These are phyloP conservation scores for Aegilops tauschii DNA, from an alignment of 176 grass and related monocot genomes.

Conservation along the genomic window DNA sequence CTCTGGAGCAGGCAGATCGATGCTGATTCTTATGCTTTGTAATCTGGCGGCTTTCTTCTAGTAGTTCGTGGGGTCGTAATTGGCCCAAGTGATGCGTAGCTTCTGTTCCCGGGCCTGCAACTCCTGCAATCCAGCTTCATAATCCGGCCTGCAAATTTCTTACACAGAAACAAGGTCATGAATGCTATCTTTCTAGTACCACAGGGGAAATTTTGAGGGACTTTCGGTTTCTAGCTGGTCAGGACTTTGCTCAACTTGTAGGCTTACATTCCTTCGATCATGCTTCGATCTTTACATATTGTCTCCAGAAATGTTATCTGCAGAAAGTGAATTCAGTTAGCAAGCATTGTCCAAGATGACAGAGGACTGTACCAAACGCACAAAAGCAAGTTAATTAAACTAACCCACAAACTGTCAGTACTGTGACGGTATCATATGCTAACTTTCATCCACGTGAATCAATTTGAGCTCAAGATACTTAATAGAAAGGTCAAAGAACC, in stretches of 20 bases:
- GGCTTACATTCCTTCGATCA: constrained; percentile 83
- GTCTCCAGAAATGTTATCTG: constrained; percentile 99
- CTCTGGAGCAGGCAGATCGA: neutral
- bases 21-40: neutral
- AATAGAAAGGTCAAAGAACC: neutral
- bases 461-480: constrained; percentile 29
- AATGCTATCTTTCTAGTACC: neutral
- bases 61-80: neutral
- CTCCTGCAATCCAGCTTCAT: constrained; percentile 64
- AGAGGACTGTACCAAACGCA: constrained; percentile 8
- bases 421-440: neutral
- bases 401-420: neutral
- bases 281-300: constrained; percentile 82
- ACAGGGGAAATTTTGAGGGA: neutral
- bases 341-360: constrained; percentile 14
- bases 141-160: constrained; percentile 63
- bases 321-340: constrained; percentile 25
- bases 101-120: neutral
- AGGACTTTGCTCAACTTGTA: constrained; percentile 98
- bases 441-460: neutral
- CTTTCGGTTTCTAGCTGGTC: constrained; percentile 64
- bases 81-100: neutral
- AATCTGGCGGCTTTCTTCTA: neutral
- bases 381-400: neutral
- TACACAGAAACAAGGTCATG: neutral